phyloP scores from a whole-genome alignment of 495 filamentous ascomycete species.

The Aspergillus wentii region DNA sequence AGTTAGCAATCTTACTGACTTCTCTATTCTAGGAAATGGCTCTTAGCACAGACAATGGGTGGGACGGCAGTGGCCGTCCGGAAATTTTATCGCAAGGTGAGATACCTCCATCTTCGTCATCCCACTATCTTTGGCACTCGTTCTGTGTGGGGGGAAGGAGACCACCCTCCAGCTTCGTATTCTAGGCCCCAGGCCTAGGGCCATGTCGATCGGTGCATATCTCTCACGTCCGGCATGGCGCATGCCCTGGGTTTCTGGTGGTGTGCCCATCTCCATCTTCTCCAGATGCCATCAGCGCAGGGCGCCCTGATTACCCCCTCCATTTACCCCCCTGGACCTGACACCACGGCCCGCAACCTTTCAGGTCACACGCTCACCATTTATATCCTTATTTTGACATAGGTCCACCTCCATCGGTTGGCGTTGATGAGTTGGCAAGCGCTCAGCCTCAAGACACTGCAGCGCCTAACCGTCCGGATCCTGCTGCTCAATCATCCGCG shows the following conservation, averaged over 20 bases:
- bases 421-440: conserved; percentile 29
- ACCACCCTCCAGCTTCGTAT: conserved; percentile 1
- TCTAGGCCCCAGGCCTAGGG: conserved; percentile 6
- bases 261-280: conserved; percentile 7
- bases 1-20: too few species aligned
- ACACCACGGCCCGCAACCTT: conserved; percentile 25
- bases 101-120: conserved; percentile 1
- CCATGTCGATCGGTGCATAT: conserved; percentile 5
- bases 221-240: neutral
- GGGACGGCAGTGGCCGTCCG: neutral
- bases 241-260: conserved; percentile 1
- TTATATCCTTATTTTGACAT: conserved; percentile 13
- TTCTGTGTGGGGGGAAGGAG: neutral
- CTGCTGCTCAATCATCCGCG: conserved; percentile 17
- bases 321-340: conserved; percentile 10
- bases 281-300: neutral
- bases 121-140: too few species aligned
- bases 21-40: too few species aligned
- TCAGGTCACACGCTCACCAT: conserved; percentile 33
- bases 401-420: conserved; percentile 11
- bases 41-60: too few species aligned
- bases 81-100: conserved; percentile 3
- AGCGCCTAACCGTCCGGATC: conserved; percentile 10
- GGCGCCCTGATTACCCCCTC: conserved; percentile 1
- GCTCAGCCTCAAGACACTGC: conserved; percentile 24